Percentiles rank a stretch among this genome's conserved stretches.
Conservation (phyloP, 208 protist species). For the Leishmania turanica region DNA sequence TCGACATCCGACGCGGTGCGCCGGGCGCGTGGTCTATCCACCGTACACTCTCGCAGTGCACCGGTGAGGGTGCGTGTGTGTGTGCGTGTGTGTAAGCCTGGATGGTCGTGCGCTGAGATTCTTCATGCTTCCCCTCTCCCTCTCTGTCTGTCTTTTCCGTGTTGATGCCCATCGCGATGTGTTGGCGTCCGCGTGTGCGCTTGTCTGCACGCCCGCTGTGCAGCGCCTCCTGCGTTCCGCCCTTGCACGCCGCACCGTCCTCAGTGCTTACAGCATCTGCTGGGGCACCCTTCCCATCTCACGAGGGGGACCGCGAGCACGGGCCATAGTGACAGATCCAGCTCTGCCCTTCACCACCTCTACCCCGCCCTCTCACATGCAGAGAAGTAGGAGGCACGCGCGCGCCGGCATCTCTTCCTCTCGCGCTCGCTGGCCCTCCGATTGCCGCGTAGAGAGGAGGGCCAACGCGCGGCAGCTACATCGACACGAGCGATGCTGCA, state of each 20-base stretch:
- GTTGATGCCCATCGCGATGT: background rate
- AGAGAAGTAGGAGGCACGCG: background rate
- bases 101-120: background rate
- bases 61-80: too few species aligned
- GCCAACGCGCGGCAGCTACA: background rate
- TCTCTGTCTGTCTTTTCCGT: background rate
- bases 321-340: background rate
- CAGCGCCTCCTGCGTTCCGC: too few species aligned
- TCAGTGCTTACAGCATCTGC: too few species aligned
- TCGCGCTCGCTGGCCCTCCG: background rate
- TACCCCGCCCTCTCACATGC: background rate
- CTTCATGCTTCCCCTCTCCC: background rate
- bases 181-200: background rate
- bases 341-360: background rate
- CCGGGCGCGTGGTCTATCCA: background rate
- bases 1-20: too few species aligned
- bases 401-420: background rate
- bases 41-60: background rate
- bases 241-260: too few species aligned
- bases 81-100: background rate
- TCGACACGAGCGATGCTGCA: background rate
- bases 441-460: background rate
- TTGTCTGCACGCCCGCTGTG: background rate
- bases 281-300: background rate
- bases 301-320: background rate